phyloP scores from a whole-genome alignment of 306 rosid species.

The Senna tora region DNA sequence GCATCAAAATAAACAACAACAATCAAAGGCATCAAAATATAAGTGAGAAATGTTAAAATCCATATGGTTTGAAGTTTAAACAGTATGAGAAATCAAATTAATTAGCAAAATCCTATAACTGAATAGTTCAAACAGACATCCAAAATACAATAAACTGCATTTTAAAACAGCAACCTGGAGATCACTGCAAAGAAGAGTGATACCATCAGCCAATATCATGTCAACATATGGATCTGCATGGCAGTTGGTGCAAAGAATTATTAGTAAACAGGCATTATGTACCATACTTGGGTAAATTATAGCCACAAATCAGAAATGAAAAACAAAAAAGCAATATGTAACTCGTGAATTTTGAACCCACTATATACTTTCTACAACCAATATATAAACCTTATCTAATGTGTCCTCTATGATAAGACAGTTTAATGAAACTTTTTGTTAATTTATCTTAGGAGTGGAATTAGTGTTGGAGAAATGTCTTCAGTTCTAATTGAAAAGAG shows the following conservation, averaged over 20 bases:
- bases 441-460: not conserved
- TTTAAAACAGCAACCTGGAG: slow-evolving; percentile 68
- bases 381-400: not conserved
- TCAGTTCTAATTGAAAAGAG: slow-evolving; percentile 18
- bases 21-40: slow-evolving; percentile 13
- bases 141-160: slow-evolving; percentile 27
- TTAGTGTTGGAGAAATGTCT: slow-evolving; percentile 9
- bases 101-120: slow-evolving; percentile 6
- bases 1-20: not conserved
- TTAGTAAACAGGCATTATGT: slow-evolving; percentile 37
- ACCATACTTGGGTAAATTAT: slow-evolving; percentile 24
- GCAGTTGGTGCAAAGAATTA: slow-evolving; percentile 26
- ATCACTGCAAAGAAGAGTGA: slow-evolving; percentile 88
- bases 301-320: slow-evolving; percentile 11
- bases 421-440: slow-evolving; percentile 9
- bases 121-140: slow-evolving; percentile 20
- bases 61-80: slow-evolving; percentile 8
- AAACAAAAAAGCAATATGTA: slow-evolving; percentile 22
- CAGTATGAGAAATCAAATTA: not conserved
- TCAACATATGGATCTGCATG: slow-evolving; percentile 73
- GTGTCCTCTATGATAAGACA: not conserved
- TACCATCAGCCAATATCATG: slow-evolving; percentile 94
- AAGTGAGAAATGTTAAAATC: slow-evolving; percentile 9
- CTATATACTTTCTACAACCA: not conserved
- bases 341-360: slow-evolving; percentile 24